These are phyloP conservation scores for Amanita subjunquillea DNA, from an alignment of 768 basidiomycete genomes.

Conservation along the genomic window DNA sequence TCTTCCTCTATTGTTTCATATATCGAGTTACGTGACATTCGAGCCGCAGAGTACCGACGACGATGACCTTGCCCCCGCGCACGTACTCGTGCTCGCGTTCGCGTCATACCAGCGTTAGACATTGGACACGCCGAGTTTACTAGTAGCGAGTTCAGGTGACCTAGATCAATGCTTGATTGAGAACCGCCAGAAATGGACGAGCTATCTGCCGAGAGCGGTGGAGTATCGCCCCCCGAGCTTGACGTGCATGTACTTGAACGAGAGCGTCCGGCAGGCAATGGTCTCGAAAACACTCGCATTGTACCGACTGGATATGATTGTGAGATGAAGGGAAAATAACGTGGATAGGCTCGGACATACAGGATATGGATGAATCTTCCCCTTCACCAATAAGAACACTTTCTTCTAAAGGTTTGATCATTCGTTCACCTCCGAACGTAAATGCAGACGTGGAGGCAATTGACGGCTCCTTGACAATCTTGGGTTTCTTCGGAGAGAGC, in stretches of 20 bases:
- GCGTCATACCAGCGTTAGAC: constrained; percentile 22
- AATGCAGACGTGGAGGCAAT: constrained; percentile 60
- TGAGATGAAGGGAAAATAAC: constrained; percentile 8
- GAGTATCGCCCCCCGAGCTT: constrained; percentile 61
- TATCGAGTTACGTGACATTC: constrained; percentile 54
- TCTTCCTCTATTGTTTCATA: constrained; percentile 82
- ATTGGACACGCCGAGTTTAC: constrained; percentile 43
- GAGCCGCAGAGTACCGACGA: constrained; percentile 55
- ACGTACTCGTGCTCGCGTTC: constrained; percentile 36
- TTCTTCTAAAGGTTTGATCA: constrained; percentile 62
- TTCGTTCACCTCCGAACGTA: constrained; percentile 57
- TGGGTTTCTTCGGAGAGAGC: constrained; percentile 34
- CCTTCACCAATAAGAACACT: constrained; percentile 55
- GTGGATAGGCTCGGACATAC: constrained; percentile 26
- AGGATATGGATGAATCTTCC: constrained; percentile 43
- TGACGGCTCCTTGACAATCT: constrained; percentile 53
- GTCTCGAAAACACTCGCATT: constrained; percentile 53
- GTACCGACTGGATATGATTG: constrained; percentile 24
- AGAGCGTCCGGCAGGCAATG: constrained; percentile 37
- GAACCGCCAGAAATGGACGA: constrained; percentile 65
- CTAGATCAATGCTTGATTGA: constrained; percentile 68
- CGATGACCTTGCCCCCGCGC: constrained; percentile 61
- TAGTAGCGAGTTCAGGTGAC: constrained; percentile 46
- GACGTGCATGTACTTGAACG: constrained; percentile 62
- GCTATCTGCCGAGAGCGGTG: constrained; percentile 64